Conservation (phyloP, 164 flowering plant species). For the Chloranthus sessilifolius region DNA sequence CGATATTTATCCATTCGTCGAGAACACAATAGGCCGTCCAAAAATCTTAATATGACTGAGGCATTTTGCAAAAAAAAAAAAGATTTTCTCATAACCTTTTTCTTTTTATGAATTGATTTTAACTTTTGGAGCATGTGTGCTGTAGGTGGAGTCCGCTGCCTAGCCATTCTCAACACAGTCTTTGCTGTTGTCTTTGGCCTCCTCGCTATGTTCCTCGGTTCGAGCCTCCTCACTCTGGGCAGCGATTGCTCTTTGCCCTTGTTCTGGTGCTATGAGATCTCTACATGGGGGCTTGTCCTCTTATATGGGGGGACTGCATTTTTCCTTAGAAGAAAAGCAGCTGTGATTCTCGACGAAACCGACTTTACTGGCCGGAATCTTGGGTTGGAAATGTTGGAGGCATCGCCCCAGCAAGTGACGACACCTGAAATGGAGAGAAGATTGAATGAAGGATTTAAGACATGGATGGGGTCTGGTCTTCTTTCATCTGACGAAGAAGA, state of each 20-base stretch:
- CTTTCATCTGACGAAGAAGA: conserved; percentile 93
- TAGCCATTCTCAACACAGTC: conserved; percentile 63
- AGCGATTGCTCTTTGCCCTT: conserved; percentile 78
- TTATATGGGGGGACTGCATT: conserved; percentile 73
- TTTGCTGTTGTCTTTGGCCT: conserved; percentile 77
- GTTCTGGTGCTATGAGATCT: conserved; percentile 93
- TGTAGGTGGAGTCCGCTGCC: conserved; percentile 89
- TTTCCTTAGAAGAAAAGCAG: conserved; percentile 76
- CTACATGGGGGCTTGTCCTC: conserved; percentile 73
- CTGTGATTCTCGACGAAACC: conserved; percentile 63
- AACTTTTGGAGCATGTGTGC: too few relatives aligned
- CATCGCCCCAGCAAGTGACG: conserved; percentile 37
- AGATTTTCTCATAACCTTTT: too few relatives aligned
- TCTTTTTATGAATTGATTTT: too few relatives aligned
- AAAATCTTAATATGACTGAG: too few relatives aligned
- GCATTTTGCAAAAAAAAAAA: too few relatives aligned
- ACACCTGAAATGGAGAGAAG: conserved; percentile 85
- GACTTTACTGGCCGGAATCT: conserved; percentile 44
- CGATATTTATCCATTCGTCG: too few relatives aligned
- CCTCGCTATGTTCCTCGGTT: conserved; percentile 81
- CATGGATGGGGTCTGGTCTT: conserved; percentile 96
- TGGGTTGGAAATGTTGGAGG: conserved; percentile 90
- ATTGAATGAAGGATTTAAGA: conserved; percentile 75
- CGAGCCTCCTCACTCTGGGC: conserved; percentile 73
- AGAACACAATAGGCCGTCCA: too few relatives aligned